Evolutionary conservation across 768 basidiomycete genomes (phyloP).

Genomic region (Suillus sp.): DNA sequence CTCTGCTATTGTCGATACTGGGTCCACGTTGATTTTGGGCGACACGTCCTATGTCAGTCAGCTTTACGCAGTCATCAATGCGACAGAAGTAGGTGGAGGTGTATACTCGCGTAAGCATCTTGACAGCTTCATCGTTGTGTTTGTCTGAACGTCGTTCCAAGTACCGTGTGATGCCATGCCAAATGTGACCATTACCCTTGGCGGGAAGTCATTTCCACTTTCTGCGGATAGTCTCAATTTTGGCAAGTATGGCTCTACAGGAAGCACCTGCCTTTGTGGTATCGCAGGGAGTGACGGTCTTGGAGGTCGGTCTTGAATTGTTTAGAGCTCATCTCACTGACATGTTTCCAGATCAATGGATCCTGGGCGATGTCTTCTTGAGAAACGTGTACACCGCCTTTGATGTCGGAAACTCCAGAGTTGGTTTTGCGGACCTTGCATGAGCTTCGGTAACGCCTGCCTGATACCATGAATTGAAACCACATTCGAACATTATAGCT

Average conservation of each 20-base stretch:
- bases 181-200: slow-evolving; percentile 36
- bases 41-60: slow-evolving; percentile 37
- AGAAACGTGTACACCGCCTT: slow-evolving; percentile 49
- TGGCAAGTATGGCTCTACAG: slow-evolving; percentile 26
- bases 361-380: slow-evolving; percentile 44
- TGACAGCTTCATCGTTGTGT: background rate
- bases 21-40: slow-evolving; percentile 45
- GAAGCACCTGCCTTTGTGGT: slow-evolving; percentile 23
- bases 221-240: slow-evolving; percentile 38
- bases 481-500: background rate
- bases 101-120: slow-evolving; percentile 36
- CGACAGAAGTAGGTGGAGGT: slow-evolving; percentile 33
- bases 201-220: slow-evolving; percentile 34
- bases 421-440: slow-evolving; percentile 43
- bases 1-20: slow-evolving; percentile 51
- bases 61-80: slow-evolving; percentile 35
- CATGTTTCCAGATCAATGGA: slow-evolving; percentile 30
- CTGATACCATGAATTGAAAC: background rate
- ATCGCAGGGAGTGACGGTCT: slow-evolving; percentile 19
- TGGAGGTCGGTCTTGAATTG: slow-evolving; percentile 22
- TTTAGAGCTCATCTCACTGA: background rate
- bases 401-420: slow-evolving; percentile 39
- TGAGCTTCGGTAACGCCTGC: slow-evolving; percentile 14
- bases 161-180: slow-evolving; percentile 31
- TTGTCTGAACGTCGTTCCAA: slow-evolving; percentile 13